phyloP scores from a whole-genome alignment of 148 eudicot species.

The Rhododendron ferrugineum region DNA sequence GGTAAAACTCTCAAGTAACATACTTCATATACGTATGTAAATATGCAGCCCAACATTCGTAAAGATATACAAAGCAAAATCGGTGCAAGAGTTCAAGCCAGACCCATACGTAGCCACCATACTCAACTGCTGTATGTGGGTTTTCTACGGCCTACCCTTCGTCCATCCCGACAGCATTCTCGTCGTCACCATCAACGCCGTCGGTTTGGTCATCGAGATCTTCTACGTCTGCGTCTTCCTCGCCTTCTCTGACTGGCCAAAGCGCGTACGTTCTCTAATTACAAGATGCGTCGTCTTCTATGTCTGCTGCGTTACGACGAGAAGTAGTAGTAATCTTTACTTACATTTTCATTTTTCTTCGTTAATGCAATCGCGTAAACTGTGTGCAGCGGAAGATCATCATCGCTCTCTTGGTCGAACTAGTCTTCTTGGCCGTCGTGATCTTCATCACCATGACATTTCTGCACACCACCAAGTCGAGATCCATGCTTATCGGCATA shows the following conservation, averaged over 20 bases:
- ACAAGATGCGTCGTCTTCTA: not conserved
- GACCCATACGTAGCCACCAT: slow-evolving; percentile 62
- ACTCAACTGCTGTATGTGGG: slow-evolving; percentile 71
- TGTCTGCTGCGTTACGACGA: not conserved
- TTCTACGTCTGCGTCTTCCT: slow-evolving; percentile 49
- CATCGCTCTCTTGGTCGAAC: slow-evolving; percentile 21
- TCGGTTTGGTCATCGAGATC: slow-evolving; percentile 46
- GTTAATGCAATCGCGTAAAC: not conserved
- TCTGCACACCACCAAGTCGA: slow-evolving; percentile 29
- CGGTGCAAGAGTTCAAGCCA: slow-evolving; percentile 60
- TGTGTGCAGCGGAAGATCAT: slow-evolving; percentile 42
- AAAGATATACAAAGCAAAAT: slow-evolving; percentile 44
- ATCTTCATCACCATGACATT: slow-evolving; percentile 22
- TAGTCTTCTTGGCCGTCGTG: slow-evolving; percentile 26
- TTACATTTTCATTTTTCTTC: not conserved
- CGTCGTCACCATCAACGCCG: slow-evolving; percentile 61
- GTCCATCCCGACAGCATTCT: slow-evolving; percentile 63
- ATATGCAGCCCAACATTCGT: slow-evolving; percentile 58
- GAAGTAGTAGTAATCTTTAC: too few relatives aligned
- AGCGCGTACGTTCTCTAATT: slow-evolving; percentile 33
- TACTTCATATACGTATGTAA: not conserved
- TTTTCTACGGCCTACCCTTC: slow-evolving; percentile 65
- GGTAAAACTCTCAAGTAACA: not conserved
- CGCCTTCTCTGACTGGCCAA: slow-evolving; percentile 31
- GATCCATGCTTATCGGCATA: slow-evolving; percentile 57